These are phyloP conservation scores for Ascochyta clinopodiicola DNA, from an alignment of 2,329 filamentous ascomycete species.

Conservation along the genomic window DNA sequence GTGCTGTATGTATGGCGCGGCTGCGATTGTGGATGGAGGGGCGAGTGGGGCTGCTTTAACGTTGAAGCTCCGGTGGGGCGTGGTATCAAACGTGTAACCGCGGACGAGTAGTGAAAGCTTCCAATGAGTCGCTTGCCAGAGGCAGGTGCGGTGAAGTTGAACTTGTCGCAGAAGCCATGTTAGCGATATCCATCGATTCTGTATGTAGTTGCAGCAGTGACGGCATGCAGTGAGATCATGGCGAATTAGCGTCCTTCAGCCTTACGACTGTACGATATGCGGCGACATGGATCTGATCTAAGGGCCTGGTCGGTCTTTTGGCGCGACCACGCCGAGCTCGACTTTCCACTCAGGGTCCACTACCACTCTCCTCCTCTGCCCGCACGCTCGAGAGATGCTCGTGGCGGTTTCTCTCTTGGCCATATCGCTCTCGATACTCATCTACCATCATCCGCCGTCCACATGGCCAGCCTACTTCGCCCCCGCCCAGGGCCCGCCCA, in stretches of 20 bases:
- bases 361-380: constrained; percentile 4
- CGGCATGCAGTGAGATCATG: constrained; percentile 13
- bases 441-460: constrained; percentile 46
- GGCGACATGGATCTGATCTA: constrained; percentile 4
- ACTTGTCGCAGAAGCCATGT: neutral
- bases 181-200: neutral
- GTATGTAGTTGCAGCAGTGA: constrained; percentile 1
- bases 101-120: neutral
- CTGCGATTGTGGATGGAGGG: constrained; percentile 31
- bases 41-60: constrained; percentile 33
- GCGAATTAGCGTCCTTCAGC: constrained; percentile 6
- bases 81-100: constrained; percentile 6
- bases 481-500: constrained; percentile 18
- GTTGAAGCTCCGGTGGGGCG: constrained; percentile 3
- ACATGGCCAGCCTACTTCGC: constrained; percentile 41
- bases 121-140: neutral
- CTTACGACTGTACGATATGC: constrained; percentile 7
- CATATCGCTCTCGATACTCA: constrained; percentile 45
- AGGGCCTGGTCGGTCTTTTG: constrained; percentile 4
- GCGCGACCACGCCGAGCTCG: constrained; percentile 7
- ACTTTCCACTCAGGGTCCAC: constrained; percentile 22
- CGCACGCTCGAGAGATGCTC: constrained; percentile 43
- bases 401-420: constrained; percentile 47
- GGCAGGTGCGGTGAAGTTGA: neutral
- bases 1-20: constrained; percentile 4